A percentile compares a stretch with the other conserved stretches of the same genome.
phyloP scores from a whole-genome alignment of 345 rosid species.

The Rhodamnia argentea region DNA sequence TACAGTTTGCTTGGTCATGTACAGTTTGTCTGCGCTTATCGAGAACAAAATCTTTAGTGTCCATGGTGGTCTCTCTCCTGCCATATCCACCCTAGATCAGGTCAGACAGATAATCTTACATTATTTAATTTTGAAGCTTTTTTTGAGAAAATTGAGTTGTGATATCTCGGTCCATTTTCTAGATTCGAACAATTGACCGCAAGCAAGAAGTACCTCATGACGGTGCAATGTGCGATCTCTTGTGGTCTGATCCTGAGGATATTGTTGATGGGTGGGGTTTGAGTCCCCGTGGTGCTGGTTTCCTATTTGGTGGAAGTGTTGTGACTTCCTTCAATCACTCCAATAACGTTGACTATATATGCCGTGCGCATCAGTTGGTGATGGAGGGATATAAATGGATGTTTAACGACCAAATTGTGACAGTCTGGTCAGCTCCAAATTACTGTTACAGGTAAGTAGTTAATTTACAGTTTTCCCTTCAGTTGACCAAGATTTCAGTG shows the following conservation, averaged over 20 bases:
- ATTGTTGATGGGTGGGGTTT: slow-evolving; percentile 95
- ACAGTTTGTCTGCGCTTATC: slow-evolving; percentile 87
- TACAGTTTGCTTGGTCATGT: slow-evolving; percentile 3
- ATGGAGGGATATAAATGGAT: slow-evolving; percentile 99
- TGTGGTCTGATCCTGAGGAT: slow-evolving; percentile 99
- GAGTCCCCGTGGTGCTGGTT: slow-evolving; percentile 99
- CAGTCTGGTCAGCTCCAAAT: slow-evolving; percentile 99
- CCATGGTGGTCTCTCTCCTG: slow-evolving; percentile 98
- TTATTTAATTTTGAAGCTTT: neutral
- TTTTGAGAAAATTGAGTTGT: neutral
- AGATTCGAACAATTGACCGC: slow-evolving; percentile 90
- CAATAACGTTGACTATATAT: slow-evolving; percentile 78
- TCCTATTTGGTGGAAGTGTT: slow-evolving; percentile 82
- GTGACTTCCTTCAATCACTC: slow-evolving; percentile 81
- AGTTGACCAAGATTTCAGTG: neutral
- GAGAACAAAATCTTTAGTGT: slow-evolving; percentile 91
- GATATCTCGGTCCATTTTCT: neutral
- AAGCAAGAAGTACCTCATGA: slow-evolving; percentile 99
- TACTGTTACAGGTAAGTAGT: slow-evolving; percentile 82
- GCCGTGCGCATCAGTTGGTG: slow-evolving; percentile 95
- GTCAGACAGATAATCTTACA: slow-evolving; percentile 25
- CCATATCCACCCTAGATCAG: slow-evolving; percentile 90
- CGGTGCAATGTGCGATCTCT: slow-evolving; percentile 98
- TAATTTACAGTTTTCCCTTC: neutral
- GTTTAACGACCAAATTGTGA: slow-evolving; percentile 89